phyloP scores from a whole-genome alignment of 2,329 filamentous ascomycete species.

The Alternaria triticina region DNA sequence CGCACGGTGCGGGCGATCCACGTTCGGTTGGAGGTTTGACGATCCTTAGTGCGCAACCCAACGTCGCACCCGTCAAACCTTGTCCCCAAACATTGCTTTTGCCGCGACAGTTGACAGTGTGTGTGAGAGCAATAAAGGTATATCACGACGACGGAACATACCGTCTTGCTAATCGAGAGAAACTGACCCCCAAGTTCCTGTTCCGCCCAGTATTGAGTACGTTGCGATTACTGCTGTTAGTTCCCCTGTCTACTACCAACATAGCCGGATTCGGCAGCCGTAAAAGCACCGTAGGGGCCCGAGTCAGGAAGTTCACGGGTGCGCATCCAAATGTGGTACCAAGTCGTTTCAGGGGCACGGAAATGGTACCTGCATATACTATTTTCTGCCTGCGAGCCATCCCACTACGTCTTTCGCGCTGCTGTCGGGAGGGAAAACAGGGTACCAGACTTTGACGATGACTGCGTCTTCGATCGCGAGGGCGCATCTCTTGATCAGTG shows the following conservation, averaged over 20 bases:
- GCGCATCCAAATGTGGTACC: slow-evolving; percentile 19
- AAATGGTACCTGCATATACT: slow-evolving; percentile 26
- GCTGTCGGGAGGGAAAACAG: slow-evolving; percentile 51
- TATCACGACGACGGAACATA: background rate
- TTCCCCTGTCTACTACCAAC: slow-evolving; percentile 3
- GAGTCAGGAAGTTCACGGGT: slow-evolving; percentile 27
- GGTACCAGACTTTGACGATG: slow-evolving; percentile 52
- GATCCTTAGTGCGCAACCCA: slow-evolving; percentile 28
- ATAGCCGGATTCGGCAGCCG: slow-evolving; percentile 5
- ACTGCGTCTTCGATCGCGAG: slow-evolving; percentile 50
- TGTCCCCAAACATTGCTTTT: slow-evolving; percentile 17
- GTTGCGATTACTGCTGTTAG: background rate
- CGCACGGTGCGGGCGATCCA: slow-evolving; percentile 22
- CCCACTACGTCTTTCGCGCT: slow-evolving; percentile 49
- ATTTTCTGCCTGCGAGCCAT: slow-evolving; percentile 38
- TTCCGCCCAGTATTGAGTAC: background rate
- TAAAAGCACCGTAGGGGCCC: slow-evolving; percentile 9
- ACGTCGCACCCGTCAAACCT: slow-evolving; percentile 32
- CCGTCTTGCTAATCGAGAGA: background rate
- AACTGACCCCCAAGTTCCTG: background rate
- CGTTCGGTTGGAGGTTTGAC: slow-evolving; percentile 33
- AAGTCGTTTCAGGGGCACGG: slow-evolving; percentile 30
- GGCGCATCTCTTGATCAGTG: slow-evolving; percentile 48
- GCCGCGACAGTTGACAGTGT: slow-evolving; percentile 19
- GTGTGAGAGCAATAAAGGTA: slow-evolving; percentile 9